phyloP scores from a whole-genome alignment of 1,284 basidiomycete species.

The Ganoderma meredithae region DNA sequence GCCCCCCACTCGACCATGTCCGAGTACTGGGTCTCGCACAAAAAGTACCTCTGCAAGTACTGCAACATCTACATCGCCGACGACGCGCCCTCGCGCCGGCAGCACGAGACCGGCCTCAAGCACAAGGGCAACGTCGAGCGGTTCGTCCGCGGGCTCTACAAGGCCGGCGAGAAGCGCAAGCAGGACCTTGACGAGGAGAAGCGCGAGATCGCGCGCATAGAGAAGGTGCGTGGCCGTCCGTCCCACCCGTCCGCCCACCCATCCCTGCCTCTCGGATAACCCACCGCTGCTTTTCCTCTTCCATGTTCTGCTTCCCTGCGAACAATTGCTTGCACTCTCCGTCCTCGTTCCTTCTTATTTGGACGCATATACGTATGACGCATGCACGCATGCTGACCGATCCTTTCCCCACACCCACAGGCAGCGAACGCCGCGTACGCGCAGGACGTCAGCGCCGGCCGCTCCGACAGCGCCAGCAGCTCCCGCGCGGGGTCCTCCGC shows the following conservation, averaged over 20 bases:
- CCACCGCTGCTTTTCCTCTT: not conserved
- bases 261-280: not conserved
- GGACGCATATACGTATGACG: too few relatives aligned
- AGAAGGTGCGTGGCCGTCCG: slow-evolving; percentile 64
- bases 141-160: slow-evolving; percentile 92
- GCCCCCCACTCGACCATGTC: slow-evolving; percentile 57
- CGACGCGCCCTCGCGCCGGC: slow-evolving; percentile 89
- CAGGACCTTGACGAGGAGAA: slow-evolving; percentile 88
- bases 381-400: not conserved
- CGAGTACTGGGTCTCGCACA: slow-evolving; percentile 88
- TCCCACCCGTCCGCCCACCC: not conserved
- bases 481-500: slow-evolving; percentile 49
- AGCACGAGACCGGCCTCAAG: slow-evolving; percentile 93
- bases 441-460: slow-evolving; percentile 74
- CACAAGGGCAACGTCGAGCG: slow-evolving; percentile 96
- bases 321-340: not conserved
- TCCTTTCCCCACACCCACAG: slow-evolving; percentile 43
- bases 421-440: slow-evolving; percentile 80
- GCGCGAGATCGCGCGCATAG: slow-evolving; percentile 86
- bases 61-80: slow-evolving; percentile 93
- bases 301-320: not conserved
- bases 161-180: slow-evolving; percentile 88
- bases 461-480: slow-evolving; percentile 47
- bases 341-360: too few relatives aligned
- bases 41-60: slow-evolving; percentile 87